A percentile compares a stretch with the other conserved stretches of the same genome.
phyloP scores from a whole-genome alignment of 768 basidiomycete species.

The Termitomyces sp. region DNA sequence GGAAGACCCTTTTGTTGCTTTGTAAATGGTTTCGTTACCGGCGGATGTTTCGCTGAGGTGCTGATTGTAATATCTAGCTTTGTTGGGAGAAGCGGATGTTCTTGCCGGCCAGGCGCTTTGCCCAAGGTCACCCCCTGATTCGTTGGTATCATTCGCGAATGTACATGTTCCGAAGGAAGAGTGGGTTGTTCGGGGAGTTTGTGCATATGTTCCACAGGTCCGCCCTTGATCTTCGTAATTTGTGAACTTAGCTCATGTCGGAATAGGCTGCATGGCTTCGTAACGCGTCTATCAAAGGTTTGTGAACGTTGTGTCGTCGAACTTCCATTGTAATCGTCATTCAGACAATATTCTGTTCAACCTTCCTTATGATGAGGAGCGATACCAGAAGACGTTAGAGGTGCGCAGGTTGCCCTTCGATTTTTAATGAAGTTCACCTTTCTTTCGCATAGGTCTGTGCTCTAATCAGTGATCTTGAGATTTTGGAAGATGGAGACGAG shows the following conservation, averaged over 20 bases:
- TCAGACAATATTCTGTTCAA: slow-evolving; percentile 66
- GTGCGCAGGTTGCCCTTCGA: slow-evolving; percentile 26
- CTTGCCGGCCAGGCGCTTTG: slow-evolving; percentile 76
- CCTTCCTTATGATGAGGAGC: slow-evolving; percentile 59
- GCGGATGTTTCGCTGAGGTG: not conserved
- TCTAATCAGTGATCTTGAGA: slow-evolving; percentile 67
- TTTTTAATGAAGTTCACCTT: slow-evolving; percentile 15
- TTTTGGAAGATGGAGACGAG: slow-evolving; percentile 84
- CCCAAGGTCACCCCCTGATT: slow-evolving; percentile 80
- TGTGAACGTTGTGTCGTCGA: not conserved
- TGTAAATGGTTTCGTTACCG: slow-evolving; percentile 25
- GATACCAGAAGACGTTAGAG: slow-evolving; percentile 75
- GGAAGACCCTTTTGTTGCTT: slow-evolving; percentile 81
- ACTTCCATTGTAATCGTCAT: slow-evolving; percentile 1
- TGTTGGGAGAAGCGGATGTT: slow-evolving; percentile 86
- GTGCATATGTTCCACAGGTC: slow-evolving; percentile 85
- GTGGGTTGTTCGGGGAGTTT: slow-evolving; percentile 75
- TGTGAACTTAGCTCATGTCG: not conserved
- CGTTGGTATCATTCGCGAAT: slow-evolving; percentile 55
- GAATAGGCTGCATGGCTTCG: slow-evolving; percentile 58
- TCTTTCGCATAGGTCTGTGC: slow-evolving; percentile 42
- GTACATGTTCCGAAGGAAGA: slow-evolving; percentile 40
- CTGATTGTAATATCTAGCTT: slow-evolving; percentile 32
- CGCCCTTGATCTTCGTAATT: slow-evolving; percentile 4
- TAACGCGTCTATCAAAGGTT: slow-evolving; percentile 59